Base-by-base conservation (phyloP, 2,329 filamentous ascomycete species). In the Verticillium albo-atrum region DNA sequence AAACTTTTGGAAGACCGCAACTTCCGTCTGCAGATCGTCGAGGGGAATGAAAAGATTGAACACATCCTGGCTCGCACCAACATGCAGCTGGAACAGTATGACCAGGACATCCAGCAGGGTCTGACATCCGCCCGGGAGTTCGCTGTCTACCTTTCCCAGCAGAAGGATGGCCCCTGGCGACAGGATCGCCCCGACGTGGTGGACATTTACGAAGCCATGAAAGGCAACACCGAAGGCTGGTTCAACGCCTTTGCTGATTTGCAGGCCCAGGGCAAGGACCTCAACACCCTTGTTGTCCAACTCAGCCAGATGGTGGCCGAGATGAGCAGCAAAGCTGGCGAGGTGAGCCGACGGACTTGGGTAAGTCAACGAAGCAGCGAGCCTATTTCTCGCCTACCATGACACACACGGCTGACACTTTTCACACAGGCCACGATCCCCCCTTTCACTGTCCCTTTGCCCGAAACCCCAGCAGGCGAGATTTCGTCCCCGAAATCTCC, bases 151-250 rank as follows among this genome's bases (percentile, higher is more conserved):
- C 78, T 98, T 55, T 79, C 82, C 6, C 79, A 84, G 34, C 83
- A 96, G 62, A 82, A 85, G 53, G 78, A 86, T 37, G 80, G 84
- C 4, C 79, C 82, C 64, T 86, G 84, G 72, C 82, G 86, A 59
- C 75, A 81, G 56, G 85, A 89, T 54, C 83, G 90, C 25, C 79
- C 82, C 2, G 81, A 85, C 54, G 78, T 89, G 54, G 80, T 83
- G 35, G 87, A 90, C 54, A 91, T 97, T 23, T 95, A 90, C 66
- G 84, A 88, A 47, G 92, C 93, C 37, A 98, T 98, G 93, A 89
- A 90, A 68, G 91, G 91, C 34, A 98, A 98, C 67, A 89, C 92
- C 9, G 90, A 96, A 64, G 92, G 93, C 51, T 98, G 94, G 94
- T 85, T 88, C 60, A 86, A 88, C 59, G 92, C 92, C 6, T 88